Percentiles rank a stretch among this genome's conserved stretches.
phyloP scores from a whole-genome alignment of 441 rosid genomes.

The Pelargonium citronellum region DNA sequence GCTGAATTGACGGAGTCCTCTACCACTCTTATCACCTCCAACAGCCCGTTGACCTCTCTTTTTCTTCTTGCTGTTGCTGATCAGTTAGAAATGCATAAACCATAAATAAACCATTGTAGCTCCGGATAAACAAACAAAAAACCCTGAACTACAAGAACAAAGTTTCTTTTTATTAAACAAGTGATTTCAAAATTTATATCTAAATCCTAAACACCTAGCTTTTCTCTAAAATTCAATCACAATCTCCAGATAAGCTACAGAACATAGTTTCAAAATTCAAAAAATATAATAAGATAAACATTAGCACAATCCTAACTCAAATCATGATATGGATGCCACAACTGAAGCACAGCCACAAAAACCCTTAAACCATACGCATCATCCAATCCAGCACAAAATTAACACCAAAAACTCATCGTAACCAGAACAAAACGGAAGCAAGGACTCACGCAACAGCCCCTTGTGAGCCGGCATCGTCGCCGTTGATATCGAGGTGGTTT shows the following conservation, averaged over 20 bases:
- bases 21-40: slow-evolving; percentile 84
- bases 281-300: not conserved
- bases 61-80: slow-evolving; percentile 63
- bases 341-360: slow-evolving; percentile 1
- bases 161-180: not conserved
- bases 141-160: slow-evolving; percentile 13
- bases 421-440: not conserved
- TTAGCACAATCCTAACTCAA: not conserved
- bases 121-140: not conserved
- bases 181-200: not conserved
- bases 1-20: slow-evolving; percentile 96
- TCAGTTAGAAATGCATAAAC: slow-evolving; percentile 14
- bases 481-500: slow-evolving; percentile 78
- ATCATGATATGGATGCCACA: too few relatives aligned
- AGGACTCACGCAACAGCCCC: slow-evolving; percentile 61
- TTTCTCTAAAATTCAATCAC: not conserved
- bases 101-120: slow-evolving; percentile 2
- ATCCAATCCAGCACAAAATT: not conserved
- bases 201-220: not conserved
- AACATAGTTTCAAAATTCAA: not conserved
- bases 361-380: slow-evolving; percentile 8
- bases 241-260: not conserved
- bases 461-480: slow-evolving; percentile 85
- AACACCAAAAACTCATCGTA: not conserved
- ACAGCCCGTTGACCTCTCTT: slow-evolving; percentile 72